Percentiles rank a stretch among this genome's conserved stretches.
Conservation (phyloP, 1,284 basidiomycete genomes). For the Apiotrichum mycotoxinovorans region DNA sequence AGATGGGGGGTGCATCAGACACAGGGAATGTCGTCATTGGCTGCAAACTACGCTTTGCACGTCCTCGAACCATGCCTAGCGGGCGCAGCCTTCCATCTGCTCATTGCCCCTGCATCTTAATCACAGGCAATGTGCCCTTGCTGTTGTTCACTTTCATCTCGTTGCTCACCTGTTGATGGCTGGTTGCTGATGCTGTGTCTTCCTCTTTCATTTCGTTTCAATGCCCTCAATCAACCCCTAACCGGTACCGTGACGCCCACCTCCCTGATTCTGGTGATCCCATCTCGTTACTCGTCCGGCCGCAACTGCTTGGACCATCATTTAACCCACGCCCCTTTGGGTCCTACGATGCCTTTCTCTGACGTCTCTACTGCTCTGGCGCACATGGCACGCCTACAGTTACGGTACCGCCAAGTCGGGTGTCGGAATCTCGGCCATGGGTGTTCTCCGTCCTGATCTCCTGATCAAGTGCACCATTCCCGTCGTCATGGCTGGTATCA, state of each 20-base stretch:
- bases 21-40: conserved; percentile 2
- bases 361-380: neutral
- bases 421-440: conserved; percentile 98
- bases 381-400: conserved; percentile 27
- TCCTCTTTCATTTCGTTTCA: neutral
- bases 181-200: conserved; percentile 1
- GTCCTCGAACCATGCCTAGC: no score
- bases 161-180: neutral
- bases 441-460: conserved; percentile 86
- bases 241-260: neutral
- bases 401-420: conserved; percentile 97
- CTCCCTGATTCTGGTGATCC: neutral
- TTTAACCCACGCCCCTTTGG: neutral
- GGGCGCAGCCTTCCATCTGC: no score
- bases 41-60: neutral
- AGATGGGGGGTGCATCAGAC: no score
- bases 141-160: no score
- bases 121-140: no score
- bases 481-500: conserved; percentile 99
- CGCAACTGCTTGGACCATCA: no score
- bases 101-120: no score
- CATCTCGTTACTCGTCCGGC: neutral
- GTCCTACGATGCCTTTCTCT: neutral
- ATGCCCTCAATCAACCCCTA: neutral
- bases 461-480: conserved; percentile 96